phyloP scores from a whole-genome alignment of 2,329 filamentous ascomycete genomes.

The Aaosphaeria pasadenensis region DNA sequence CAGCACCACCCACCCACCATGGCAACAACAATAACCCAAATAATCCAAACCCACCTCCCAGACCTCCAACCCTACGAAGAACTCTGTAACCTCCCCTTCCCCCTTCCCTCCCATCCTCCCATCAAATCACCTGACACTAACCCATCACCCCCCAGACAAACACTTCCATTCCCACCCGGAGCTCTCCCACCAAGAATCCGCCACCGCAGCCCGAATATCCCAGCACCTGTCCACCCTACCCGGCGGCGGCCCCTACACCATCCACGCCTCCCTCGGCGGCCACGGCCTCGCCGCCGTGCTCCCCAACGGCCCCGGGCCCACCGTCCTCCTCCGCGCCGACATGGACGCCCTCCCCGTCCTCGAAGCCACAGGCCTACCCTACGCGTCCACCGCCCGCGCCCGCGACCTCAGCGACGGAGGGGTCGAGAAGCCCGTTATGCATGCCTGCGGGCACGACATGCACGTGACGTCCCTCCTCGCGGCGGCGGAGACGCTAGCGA shows the following conservation, averaged over 20 bases:
- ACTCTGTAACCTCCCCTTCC: constrained; percentile 18
- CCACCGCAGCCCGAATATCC: constrained; percentile 29
- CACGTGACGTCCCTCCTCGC: constrained; percentile 60
- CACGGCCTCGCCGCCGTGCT: constrained; percentile 58
- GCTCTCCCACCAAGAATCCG: constrained; percentile 33
- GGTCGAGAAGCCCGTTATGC: constrained; percentile 58
- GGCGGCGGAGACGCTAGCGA: constrained; percentile 50
- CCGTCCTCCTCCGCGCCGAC: constrained; percentile 59
- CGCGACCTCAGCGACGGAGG: constrained; percentile 43
- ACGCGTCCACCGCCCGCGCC: constrained; percentile 50
- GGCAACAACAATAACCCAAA: constrained; percentile 27
- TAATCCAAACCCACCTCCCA: constrained; percentile 20
- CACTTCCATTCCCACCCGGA: constrained; percentile 35
- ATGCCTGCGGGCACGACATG: constrained; percentile 63
- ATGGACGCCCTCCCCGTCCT: constrained; percentile 60
- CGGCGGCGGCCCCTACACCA: constrained; percentile 33
- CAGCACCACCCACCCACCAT: constrained; percentile 8
- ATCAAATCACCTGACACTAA: background rate
- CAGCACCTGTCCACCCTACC: constrained; percentile 21
- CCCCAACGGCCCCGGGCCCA: constrained; percentile 54
- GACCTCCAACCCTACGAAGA: constrained; percentile 28
- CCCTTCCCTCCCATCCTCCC: background rate
- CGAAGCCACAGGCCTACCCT: constrained; percentile 55
- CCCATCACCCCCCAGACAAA: constrained; percentile 20
- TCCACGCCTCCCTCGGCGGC: constrained; percentile 55